Percentiles rank a stretch among this genome's conserved stretches.
Conservation (phyloP, 108 stramenopile genomes). For the Mediolabrus comicus region DNA sequence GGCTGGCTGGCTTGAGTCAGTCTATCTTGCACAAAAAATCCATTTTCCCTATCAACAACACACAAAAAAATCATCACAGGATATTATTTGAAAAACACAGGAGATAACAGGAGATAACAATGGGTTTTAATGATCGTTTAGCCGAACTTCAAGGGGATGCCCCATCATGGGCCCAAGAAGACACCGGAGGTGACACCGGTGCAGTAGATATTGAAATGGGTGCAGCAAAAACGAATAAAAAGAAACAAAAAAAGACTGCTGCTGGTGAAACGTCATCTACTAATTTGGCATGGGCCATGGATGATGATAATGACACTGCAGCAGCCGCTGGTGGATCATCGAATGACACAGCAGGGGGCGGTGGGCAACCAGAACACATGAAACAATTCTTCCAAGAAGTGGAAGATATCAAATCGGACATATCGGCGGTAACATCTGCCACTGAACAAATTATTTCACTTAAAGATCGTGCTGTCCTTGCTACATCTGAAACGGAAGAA, state of each 20-base stretch:
- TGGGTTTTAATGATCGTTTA: constrained; percentile 81
- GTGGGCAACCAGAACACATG: constrained; percentile 65
- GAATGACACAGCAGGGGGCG: constrained; percentile 6
- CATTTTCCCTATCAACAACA: too few relatives aligned
- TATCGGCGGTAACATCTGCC: constrained; percentile 67
- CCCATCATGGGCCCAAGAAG: constrained; percentile 71
- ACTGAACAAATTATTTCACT: constrained; percentile 68
- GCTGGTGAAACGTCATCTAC: constrained; percentile 2
- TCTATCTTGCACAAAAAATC: too few relatives aligned
- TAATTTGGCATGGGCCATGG: constrained; percentile 12
- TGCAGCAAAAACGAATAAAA: not conserved
- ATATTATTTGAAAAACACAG: too few relatives aligned
- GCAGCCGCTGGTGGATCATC: not conserved
- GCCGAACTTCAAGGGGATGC: constrained; percentile 60
- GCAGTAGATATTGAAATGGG: constrained; percentile 68
- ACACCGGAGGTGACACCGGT: constrained; percentile 31
- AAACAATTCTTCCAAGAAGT: constrained; percentile 82
- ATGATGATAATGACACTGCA: constrained; percentile 3
- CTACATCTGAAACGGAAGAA: constrained; percentile 81
- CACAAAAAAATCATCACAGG: too few relatives aligned
- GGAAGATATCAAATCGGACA: constrained; percentile 80
- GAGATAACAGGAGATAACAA: not conserved
- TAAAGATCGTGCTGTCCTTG: constrained; percentile 76
- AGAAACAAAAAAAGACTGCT: constrained; percentile 1
- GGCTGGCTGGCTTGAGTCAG: too few relatives aligned